Evolutionary conservation across 345 rosid genomes (phyloP), one percentile per base, ranked within the genome.

Genomic region (Arabidopsis suecica): DNA sequence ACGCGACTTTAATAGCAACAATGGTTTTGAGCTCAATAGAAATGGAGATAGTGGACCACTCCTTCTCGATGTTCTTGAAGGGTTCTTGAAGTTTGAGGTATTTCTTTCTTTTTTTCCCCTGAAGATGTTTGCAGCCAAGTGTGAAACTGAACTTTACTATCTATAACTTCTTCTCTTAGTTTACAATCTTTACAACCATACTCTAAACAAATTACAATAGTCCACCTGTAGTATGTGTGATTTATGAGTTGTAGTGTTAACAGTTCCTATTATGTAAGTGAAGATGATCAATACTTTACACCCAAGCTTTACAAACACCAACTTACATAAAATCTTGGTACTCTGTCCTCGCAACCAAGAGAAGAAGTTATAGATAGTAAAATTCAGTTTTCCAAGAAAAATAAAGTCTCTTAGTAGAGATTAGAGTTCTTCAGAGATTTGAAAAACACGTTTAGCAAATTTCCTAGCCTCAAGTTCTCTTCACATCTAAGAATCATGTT

Each of bases 51-150:
- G 88, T 50, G 89, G 85, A 58, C 99, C 99, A 13, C 84, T 90
- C 71, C 92, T 95, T 72, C 75, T 92, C 74, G 88, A 88, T 79
- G 97, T 95, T 70, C 96, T 95, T 71, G 96, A 92, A 89, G 93
- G 98, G 50, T 95, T 92, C 76, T 81, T 95, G 81, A 92, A 88
- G 77, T 92, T 83, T 34, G 89, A 95, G 96, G 97, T 92, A 61
- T 47, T 61, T 25, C 44, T 16, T 23, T 56, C 14, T 30, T 64
- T 77, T 71, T 40, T 48, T 12, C 34, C 34, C 20, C 45, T 33
- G 49, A 30, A 63, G 60, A 50, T 53, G 40, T 63, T n/a, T 58
- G 54, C 13, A 63, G 33, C 28, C 13, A 13, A 41, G 45, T 40
- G 9, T 9, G 33, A 60, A 37, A 48, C 40, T 50, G 14, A 9